A percentile compares a stretch with the other conserved stretches of the same genome.
phyloP scores from a whole-genome alignment of 805 yeast genomes.

The Cyberlindnera nakhonratchasimensis region DNA sequence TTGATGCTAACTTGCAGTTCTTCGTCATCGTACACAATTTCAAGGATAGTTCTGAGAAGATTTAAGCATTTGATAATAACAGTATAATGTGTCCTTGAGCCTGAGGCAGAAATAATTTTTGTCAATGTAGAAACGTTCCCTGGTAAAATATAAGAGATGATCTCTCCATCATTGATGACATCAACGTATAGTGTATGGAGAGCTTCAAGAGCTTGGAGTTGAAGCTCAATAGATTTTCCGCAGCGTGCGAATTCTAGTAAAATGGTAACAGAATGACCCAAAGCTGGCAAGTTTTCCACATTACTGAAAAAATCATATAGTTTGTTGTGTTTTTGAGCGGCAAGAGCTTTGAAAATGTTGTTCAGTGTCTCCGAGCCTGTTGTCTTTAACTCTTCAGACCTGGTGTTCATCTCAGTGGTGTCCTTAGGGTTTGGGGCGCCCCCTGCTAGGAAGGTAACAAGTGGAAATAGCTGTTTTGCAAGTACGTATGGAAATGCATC shows the following conservation, averaged over 20 bases:
- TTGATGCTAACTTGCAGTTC: slow-evolving; percentile 30
- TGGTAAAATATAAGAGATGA: slow-evolving; percentile 46
- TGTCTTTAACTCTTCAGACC: slow-evolving; percentile 35
- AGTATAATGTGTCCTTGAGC: slow-evolving; percentile 35
- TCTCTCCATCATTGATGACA: slow-evolving; percentile 43
- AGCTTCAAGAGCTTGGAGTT: slow-evolving; percentile 32
- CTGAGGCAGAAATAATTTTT: slow-evolving; percentile 34
- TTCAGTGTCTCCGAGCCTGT: slow-evolving; percentile 35
- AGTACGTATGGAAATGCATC: slow-evolving; percentile 36
- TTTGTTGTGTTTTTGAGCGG: slow-evolving; percentile 20
- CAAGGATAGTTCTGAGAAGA: slow-evolving; percentile 30
- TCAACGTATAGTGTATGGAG: slow-evolving; percentile 34
- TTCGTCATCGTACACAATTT: slow-evolving; percentile 40
- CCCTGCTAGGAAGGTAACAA: slow-evolving; percentile 45
- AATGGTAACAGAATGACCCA: slow-evolving; percentile 47
- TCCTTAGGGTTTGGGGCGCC: slow-evolving; percentile 38
- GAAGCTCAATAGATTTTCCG: slow-evolving; percentile 30
- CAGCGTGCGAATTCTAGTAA: slow-evolving; percentile 35
- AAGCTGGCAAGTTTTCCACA: slow-evolving; percentile 37
- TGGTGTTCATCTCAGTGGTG: slow-evolving; percentile 21
- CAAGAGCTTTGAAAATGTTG: slow-evolving; percentile 31
- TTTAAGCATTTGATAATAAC: slow-evolving; percentile 33
- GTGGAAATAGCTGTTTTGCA: slow-evolving; percentile 44
- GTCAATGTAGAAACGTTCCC: slow-evolving; percentile 46
- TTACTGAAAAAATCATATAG: slow-evolving; percentile 29